These are phyloP conservation scores for Hymenoscyphus fraxineus DNA, from an alignment of 2,329 filamentous ascomycete species.

Conservation along the genomic window DNA sequence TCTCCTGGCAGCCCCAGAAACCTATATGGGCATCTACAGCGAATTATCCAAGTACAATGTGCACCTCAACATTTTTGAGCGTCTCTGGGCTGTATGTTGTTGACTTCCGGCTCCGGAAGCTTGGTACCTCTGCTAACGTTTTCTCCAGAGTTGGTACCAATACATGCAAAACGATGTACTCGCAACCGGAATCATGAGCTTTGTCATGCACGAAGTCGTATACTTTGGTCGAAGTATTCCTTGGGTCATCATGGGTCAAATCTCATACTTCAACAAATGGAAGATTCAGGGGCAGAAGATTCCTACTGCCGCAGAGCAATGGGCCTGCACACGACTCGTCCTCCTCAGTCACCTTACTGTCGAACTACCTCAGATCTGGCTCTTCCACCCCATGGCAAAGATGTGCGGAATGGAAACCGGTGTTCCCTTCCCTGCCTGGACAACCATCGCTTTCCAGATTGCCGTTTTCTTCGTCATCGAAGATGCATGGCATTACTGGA, in stretches of 20 bases:
- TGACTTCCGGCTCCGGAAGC: conserved; percentile 13
- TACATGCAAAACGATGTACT: conserved; percentile 98
- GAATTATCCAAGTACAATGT: conserved; percentile 72
- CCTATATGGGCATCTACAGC: conserved; percentile 56
- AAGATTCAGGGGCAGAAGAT: conserved; percentile 89
- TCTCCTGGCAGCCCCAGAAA: conserved; percentile 28
- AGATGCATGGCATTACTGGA: conserved; percentile 98
- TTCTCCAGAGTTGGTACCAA: conserved; percentile 74
- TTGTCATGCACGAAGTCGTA: conserved; percentile 86
- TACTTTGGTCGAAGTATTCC: conserved; percentile 89
- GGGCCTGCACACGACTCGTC: conserved; percentile 88
- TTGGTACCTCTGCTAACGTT: conserved; percentile 21
- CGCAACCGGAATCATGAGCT: conserved; percentile 96
- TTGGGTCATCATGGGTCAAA: conserved; percentile 86
- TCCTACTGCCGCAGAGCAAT: conserved; percentile 89
- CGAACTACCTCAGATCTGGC: conserved; percentile 97
- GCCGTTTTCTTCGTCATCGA: conserved; percentile 92
- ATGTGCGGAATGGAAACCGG: conserved; percentile 84
- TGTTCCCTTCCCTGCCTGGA: conserved; percentile 81
- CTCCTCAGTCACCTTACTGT: conserved; percentile 96
- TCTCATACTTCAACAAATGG: conserved; percentile 85
- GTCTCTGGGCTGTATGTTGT: conserved; percentile 75
- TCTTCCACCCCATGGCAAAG: conserved; percentile 95
- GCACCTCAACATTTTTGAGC: conserved; percentile 75
- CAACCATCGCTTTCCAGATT: conserved; percentile 88